Evolutionary conservation across 2,329 filamentous ascomycete species (phyloP), one percentile per base, ranked within the genome.

Genomic region (Trichoderma koningii): DNA sequence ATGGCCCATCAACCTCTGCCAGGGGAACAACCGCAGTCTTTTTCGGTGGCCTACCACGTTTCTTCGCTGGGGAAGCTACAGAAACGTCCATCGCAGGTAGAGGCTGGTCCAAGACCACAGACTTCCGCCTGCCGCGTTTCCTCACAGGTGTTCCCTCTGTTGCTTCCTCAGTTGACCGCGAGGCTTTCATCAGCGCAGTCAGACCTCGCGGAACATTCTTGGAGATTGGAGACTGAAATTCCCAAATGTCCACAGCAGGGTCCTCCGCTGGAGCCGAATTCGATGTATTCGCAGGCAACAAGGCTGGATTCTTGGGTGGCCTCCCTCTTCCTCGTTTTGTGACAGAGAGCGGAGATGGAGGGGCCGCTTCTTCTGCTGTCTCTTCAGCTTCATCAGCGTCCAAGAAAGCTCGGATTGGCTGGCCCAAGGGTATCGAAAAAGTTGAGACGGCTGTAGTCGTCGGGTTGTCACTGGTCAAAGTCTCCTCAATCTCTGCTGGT

Each of bases 251-350:
- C 19, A 2, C n/a, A 7, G 38, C 19, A n/a, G 9, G n/a, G 4
- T 52, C 28, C 15, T 19, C 14, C 9, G 26, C 60, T 34, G n/a
- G 12, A 28, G 34, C 12, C 38, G 50, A 23, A 26, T 3, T 9
- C 3, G 55, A 28, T 7, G 14, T n/a, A 7, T 21, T 6, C 6
- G 56, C 12, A n/a, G 42, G 19, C 28, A 53, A 15, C 19, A 34
- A 52, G 3, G 53, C 21, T 15, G 19, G 41, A n/a, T n/a, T 50
- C 59, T 64, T 66, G 3, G 65, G 53, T 5, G 65, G 65, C 34
- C 65, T 64, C 12, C 65, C 65, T 21, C 65, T 55, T 14, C 53
- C 48, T 6, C 45, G 53, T 55, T 26, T 64, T 48, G 48, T 53
- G 19, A 6, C 28, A 10, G 23, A 19, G n/a, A 21, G 7, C n/a